phyloP scores from a whole-genome alignment of 768 basidiomycete genomes.

The Boletus subparvulus region DNA sequence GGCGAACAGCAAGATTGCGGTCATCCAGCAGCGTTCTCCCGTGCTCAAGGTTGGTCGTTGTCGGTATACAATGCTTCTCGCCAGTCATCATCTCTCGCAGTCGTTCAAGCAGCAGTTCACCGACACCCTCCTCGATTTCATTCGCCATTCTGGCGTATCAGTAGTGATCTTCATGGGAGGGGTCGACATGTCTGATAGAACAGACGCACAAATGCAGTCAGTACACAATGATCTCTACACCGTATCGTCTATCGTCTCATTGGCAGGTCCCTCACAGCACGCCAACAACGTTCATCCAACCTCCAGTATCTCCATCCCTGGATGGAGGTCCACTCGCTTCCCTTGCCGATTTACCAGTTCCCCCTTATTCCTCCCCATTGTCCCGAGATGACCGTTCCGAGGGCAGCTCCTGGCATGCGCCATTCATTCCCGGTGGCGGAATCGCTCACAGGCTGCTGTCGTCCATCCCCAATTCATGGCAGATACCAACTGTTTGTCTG shows the following conservation, averaged over 20 bases:
- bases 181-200: constrained; percentile 70
- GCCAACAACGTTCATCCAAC: constrained; percentile 60
- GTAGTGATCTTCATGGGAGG: constrained; percentile 68
- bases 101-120: constrained; percentile 68
- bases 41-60: constrained; percentile 58
- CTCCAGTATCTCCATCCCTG: constrained; percentile 45
- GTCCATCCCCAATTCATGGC: constrained; percentile 50
- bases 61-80: not conserved
- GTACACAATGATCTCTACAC: constrained; percentile 23
- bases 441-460: constrained; percentile 65
- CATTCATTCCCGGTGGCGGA: constrained; percentile 81
- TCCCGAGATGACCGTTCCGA: constrained; percentile 33
- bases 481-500: constrained; percentile 55
- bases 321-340: constrained; percentile 42
- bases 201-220: constrained; percentile 77
- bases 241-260: constrained; percentile 5
- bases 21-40: constrained; percentile 80
- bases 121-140: constrained; percentile 54
- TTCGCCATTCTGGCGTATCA: constrained; percentile 47
- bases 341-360: constrained; percentile 49
- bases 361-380: constrained; percentile 52
- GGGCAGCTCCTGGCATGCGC: constrained; percentile 39
- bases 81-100: constrained; percentile 36
- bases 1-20: constrained; percentile 45
- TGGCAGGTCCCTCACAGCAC: constrained; percentile 41